Conservation (phyloP, 164 flowering plant genomes). For the Magnolia sinica region DNA sequence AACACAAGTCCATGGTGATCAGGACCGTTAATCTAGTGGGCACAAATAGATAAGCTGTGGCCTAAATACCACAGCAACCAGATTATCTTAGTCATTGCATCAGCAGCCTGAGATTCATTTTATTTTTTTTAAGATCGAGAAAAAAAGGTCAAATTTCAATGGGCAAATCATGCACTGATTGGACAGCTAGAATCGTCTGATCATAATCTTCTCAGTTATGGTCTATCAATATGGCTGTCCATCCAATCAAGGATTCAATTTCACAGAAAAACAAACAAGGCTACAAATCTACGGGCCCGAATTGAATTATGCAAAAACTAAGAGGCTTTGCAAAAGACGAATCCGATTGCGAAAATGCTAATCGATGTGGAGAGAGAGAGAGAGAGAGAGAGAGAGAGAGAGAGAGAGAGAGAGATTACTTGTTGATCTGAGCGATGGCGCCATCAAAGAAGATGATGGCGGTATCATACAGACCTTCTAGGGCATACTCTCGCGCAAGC, state of each 20-base stretch:
- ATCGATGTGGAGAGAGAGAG: not conserved
- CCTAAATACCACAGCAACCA: too few relatives aligned
- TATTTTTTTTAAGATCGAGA: too few relatives aligned
- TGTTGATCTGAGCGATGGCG: constrained; percentile 97
- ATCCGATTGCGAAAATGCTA: not conserved
- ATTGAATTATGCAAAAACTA: not conserved
- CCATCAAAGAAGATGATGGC: constrained; percentile 97
- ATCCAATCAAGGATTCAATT: not conserved
- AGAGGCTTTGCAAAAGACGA: not conserved
- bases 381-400: constrained; percentile 5
- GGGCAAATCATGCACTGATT: too few relatives aligned
- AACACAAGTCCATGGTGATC: too few relatives aligned
- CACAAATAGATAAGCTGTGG: too few relatives aligned
- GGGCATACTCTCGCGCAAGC: constrained; percentile 87
- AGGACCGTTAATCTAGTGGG: too few relatives aligned
- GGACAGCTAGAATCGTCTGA: too few relatives aligned
- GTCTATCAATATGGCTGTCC: too few relatives aligned
- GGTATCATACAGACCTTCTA: constrained; percentile 92
- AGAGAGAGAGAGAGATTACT: constrained; percentile 34
- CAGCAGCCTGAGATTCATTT: too few relatives aligned
- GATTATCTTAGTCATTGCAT: too few relatives aligned
- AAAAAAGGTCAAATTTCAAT: too few relatives aligned
- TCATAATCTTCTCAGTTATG: too few relatives aligned
- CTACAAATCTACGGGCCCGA: not conserved
- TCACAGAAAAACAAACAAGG: not conserved